Evolutionary conservation across 2,329 filamentous ascomycete species (phyloP), one percentile per base, ranked within the genome.

Genomic region (Lasiodiplodia theobromae): DNA sequence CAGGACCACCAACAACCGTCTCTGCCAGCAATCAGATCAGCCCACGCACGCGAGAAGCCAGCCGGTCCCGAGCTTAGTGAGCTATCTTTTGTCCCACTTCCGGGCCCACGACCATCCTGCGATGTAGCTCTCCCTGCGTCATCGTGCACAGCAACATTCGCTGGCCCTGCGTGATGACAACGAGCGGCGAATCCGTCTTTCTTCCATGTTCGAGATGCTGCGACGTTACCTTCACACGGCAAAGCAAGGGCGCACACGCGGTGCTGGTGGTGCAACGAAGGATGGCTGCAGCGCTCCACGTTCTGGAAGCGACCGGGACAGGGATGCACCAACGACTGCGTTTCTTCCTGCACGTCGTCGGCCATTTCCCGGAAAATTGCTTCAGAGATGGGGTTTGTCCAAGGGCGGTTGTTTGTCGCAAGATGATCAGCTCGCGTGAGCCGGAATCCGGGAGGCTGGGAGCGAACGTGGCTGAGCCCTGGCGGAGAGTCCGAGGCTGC

Each of bases 21-120:
- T 44, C 58, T 51, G 44, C 18, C 18, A 28, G 28, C 44, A 31
- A 63, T 63, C 60, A 51, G 60, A 63, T 52, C 60, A 63, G 60
- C 60, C 60, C 60, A 63, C 60, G 60, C 60, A 47, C 49, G 58
- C 25, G 56, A 40, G 18, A 18, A n/a, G 14, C 56, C 16, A 44
- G 37, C 34, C 18, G 37, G 3, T 10, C 40, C 18, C 21, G 25
- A 47, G 23, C 57, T 47, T 31, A 2, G 6, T 28, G 12, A 49
- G 12, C 7, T 16, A n/a, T 12, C 60, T 18, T 28, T 25, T 25
- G 60, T 63, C 60, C 44, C 11, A 63, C 60, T 37, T 63, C 40
- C 25, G 28, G 47, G 16, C 57, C 28, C 57, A 51, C 8, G 25
- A 44, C 44, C 23, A 63, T 44, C 18, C 40, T 63, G 60, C 60